Base-by-base conservation (phyloP, 2,329 filamentous ascomycete species). In the Myriosclerotinia duriaeana region DNA sequence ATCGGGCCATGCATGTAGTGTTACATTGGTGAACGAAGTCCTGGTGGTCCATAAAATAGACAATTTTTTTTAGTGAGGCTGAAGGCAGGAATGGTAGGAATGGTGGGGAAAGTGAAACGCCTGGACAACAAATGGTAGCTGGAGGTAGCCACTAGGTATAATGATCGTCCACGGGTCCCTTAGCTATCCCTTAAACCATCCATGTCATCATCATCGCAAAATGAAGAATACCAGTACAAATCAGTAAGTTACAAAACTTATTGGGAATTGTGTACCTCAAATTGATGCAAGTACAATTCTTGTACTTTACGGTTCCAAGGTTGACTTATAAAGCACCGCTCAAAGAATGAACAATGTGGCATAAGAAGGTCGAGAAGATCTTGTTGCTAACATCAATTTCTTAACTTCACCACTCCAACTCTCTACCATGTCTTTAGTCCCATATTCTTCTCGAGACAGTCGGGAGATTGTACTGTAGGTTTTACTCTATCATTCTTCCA, bases 381-480 rank as follows among this genome's bases (percentile, higher is more conserved):
- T 61, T 53, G 17, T 38, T 54, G 38, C 9, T 50, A 17, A 61
- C 36, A 22, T 30, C 63, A 15, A 52, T 48, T 46, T 15, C 36
- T 15, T 48, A 52, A 40, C 42, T 48, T 40, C 40, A 50, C 22
- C 34, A 50, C 22, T 17, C 34, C 30, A n/a, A 42, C 26, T 42
- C 53, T 22, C 46, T 26, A 53, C 36, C 38, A 85, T 87, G 83
- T 93, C 90, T 71, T 81, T 95, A 73, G 88, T 95, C 70, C 91
- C 91, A 5, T 94, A 93, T 76, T 84, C 86, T 65, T 85, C 88
- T 59, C 85, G 84, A 69, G 90, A 92, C 74, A 89, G 88, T 72
- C 86, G 89, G 72, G 89, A 93, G 76, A 87, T 95, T 72, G 91
- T 94, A 50, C 82, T 95, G 90, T 93, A 84, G 74, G 90, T 84